phyloP scores from a whole-genome alignment of 176 grass and related monocot species.

The Juncus effusus region DNA sequence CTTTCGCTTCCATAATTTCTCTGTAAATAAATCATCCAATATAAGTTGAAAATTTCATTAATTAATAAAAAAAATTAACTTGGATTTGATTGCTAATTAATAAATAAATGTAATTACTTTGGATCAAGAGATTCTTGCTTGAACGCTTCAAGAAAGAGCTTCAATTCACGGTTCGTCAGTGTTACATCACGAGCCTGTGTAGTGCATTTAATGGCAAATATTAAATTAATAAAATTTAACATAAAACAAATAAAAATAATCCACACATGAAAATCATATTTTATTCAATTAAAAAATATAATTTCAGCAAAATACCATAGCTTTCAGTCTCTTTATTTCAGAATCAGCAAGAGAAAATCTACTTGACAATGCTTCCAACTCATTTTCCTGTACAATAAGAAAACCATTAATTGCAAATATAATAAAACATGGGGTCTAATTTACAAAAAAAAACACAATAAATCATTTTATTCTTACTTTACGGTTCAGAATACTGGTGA shows the following conservation, averaged over 20 bases:
- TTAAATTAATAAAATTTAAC: conserved; percentile 13
- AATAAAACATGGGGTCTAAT: too few relatives aligned
- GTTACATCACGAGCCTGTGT: conserved; percentile 42
- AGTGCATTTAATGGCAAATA: neutral
- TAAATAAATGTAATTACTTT: conserved; percentile 39
- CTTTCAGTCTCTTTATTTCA: conserved; percentile 54
- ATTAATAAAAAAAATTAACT: conserved; percentile 7
- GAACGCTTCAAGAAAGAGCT: conserved; percentile 61
- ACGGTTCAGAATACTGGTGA: conserved; percentile 53
- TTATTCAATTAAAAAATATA: neutral
- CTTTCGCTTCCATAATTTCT: conserved; percentile 63
- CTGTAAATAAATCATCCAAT: conserved; percentile 36
- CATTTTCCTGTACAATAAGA: conserved; percentile 40
- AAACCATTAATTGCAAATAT: conserved; percentile 20
- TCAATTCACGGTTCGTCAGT: conserved; percentile 42
- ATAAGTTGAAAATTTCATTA: conserved; percentile 15
- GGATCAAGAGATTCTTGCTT: conserved; percentile 64
- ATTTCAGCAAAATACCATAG: conserved; percentile 31
- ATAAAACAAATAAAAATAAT: neutral
- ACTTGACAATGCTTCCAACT: conserved; percentile 43
- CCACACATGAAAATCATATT: neutral
- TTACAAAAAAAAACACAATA: conserved; percentile 6
- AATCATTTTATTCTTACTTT: conserved; percentile 41
- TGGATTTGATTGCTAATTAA: neutral
- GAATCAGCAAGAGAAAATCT: conserved; percentile 43